phyloP scores from a whole-genome alignment of 305 asterid species.

The Rubia tinctorum region DNA sequence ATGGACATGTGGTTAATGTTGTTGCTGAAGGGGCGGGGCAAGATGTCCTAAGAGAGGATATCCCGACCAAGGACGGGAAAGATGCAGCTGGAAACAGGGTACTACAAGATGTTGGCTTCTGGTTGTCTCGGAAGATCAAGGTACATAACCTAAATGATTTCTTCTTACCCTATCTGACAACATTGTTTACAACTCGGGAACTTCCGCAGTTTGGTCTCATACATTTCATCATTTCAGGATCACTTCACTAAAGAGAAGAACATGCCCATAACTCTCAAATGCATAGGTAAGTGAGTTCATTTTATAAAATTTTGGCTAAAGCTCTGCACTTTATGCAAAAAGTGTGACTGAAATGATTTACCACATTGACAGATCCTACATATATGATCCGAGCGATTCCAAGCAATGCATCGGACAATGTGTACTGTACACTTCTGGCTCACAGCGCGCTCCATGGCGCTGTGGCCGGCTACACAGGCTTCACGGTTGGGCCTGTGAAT shows the following conservation, averaged over 20 bases:
- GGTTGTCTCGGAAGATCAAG: constrained; percentile 21
- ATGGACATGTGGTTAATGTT: constrained; percentile 19
- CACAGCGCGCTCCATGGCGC: constrained; percentile 19
- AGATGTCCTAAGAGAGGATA: constrained; percentile 5
- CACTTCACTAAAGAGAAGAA: not conserved
- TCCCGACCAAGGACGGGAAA: not conserved
- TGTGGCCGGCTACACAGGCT: constrained; percentile 21
- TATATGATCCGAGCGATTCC: constrained; percentile 20
- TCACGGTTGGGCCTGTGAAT: constrained; percentile 16
- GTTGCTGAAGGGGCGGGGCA: constrained; percentile 21
- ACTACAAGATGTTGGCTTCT: constrained; percentile 20
- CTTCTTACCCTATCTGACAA: not conserved
- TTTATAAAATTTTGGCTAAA: not conserved
- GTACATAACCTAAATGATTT: not conserved
- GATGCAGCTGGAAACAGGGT: constrained; percentile 18
- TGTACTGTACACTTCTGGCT: constrained; percentile 21
- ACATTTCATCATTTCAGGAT: not conserved
- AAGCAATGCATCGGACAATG: constrained; percentile 16
- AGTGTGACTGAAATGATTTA: not conserved
- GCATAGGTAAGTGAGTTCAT: constrained; percentile 1
- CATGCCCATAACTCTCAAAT: not conserved
- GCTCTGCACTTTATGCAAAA: not conserved
- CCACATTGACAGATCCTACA: constrained; percentile 14
- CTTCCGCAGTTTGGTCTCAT: not conserved
- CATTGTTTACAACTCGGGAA: not conserved